Evolutionary conservation across 2,329 filamentous ascomycete genomes (phyloP).

Genomic region (Trichoderma sp.): DNA sequence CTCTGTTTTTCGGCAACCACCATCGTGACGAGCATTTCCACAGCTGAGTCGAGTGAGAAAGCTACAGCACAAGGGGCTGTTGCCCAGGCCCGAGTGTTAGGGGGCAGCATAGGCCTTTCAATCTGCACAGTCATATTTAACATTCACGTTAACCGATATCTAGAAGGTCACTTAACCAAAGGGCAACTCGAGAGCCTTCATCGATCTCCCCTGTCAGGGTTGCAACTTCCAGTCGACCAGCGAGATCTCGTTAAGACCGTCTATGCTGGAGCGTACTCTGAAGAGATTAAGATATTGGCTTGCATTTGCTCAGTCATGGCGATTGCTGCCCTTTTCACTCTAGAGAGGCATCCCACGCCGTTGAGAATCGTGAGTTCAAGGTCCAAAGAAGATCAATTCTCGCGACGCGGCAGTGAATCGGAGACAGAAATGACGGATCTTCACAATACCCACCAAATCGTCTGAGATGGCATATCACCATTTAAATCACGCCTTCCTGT

Average conservation of each 20-base stretch:
- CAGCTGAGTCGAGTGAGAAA: constrained; percentile 45
- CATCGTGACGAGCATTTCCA: constrained; percentile 55
- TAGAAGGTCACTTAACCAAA: constrained; percentile 36
- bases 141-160: constrained; percentile 37
- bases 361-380: constrained; percentile 33
- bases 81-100: constrained; percentile 58
- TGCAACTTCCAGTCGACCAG: constrained; percentile 34
- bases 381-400: constrained; percentile 30
- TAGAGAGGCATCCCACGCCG: constrained; percentile 41
- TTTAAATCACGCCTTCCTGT: neutral
- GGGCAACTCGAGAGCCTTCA: constrained; percentile 43
- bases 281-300: constrained; percentile 47
- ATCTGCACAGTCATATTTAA: constrained; percentile 60
- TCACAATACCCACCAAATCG: constrained; percentile 24
- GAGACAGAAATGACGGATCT: constrained; percentile 37
- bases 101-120: constrained; percentile 57
- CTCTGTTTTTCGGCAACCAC: constrained; percentile 56
- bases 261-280: constrained; percentile 46
- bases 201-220: constrained; percentile 41
- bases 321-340: constrained; percentile 42
- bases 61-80: constrained; percentile 59
- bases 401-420: constrained; percentile 37
- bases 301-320: constrained; percentile 44
- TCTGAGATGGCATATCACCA: constrained; percentile 15
- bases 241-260: constrained; percentile 38